Evolutionary conservation across 768 basidiomycete genomes (phyloP).

Genomic region (Rhodosporidiobolus sp.): DNA sequence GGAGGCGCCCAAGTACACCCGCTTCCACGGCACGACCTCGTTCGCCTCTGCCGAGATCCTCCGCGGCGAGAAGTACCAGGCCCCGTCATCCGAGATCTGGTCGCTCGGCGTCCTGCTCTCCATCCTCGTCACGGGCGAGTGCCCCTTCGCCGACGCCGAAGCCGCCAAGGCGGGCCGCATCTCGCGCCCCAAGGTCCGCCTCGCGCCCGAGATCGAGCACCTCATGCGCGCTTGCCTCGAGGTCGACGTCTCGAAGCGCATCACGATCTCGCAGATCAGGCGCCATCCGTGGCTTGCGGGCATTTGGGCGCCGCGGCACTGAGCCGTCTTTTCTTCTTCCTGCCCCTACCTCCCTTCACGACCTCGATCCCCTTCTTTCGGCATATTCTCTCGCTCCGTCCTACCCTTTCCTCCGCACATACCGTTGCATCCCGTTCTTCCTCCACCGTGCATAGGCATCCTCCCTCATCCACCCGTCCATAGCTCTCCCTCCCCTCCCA

Average conservation of each 20-base stretch:
- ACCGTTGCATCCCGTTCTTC: too few relatives aligned
- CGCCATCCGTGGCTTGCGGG: constrained; percentile 30
- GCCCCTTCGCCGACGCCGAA: constrained; percentile 47
- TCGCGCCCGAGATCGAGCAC: constrained; percentile 26
- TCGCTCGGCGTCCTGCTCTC: constrained; percentile 52
- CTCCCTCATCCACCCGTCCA: too few relatives aligned
- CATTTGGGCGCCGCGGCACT: not conserved
- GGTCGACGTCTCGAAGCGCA: constrained; percentile 24
- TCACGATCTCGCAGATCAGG: constrained; percentile 32
- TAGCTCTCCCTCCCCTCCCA: too few relatives aligned
- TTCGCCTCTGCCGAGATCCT: constrained; percentile 49
- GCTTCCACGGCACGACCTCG: constrained; percentile 57
- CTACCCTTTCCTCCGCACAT: too few relatives aligned
- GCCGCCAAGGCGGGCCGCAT: constrained; percentile 32
- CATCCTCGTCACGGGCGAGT: constrained; percentile 52
- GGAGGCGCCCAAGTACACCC: constrained; percentile 65
- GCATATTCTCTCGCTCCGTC: too few relatives aligned
- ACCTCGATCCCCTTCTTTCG: too few relatives aligned
- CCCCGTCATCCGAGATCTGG: constrained; percentile 52
- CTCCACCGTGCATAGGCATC: too few relatives aligned
- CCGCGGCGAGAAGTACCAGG: constrained; percentile 48
- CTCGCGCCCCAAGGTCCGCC: constrained; percentile 18
- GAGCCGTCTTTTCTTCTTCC: too few relatives aligned
- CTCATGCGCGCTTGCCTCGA: constrained; percentile 35
- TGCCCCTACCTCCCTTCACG: too few relatives aligned